A percentile compares a stretch with the other conserved stretches of the same genome.
phyloP scores from a whole-genome alignment of 768 basidiomycete species.

The Russula sp. region DNA sequence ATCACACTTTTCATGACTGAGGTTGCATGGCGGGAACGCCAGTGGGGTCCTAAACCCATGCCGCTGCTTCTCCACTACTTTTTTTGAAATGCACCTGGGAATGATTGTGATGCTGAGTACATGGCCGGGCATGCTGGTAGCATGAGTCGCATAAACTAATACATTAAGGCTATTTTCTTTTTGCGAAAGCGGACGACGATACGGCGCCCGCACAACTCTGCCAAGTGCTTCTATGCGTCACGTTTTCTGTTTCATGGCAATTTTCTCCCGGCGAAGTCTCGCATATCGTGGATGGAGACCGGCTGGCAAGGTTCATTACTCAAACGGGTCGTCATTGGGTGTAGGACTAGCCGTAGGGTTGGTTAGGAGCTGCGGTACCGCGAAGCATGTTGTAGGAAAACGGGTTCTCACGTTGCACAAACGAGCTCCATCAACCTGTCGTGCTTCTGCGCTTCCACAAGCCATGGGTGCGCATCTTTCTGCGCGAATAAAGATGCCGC shows the following conservation, averaged over 20 bases:
- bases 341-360: neutral
- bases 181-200: neutral
- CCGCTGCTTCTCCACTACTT: neutral
- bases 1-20: no score
- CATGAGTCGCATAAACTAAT: no score
- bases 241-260: neutral
- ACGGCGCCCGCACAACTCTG: neutral
- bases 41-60: neutral
- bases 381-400: neutral
- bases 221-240: neutral
- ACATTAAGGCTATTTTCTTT: neutral
- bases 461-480: conserved; percentile 6
- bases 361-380: neutral
- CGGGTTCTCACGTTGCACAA: neutral
- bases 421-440: conserved; percentile 11
- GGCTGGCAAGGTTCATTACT: no score
- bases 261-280: neutral
- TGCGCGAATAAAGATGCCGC: neutral
- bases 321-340: neutral
- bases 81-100: neutral
- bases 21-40: no score
- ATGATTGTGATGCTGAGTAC: neutral
- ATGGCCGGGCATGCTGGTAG: neutral
- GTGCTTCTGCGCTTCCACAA: conserved; percentile 12
- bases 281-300: neutral